phyloP scores from a whole-genome alignment of 768 basidiomycete species.

The Kwoniella botswanensis region DNA sequence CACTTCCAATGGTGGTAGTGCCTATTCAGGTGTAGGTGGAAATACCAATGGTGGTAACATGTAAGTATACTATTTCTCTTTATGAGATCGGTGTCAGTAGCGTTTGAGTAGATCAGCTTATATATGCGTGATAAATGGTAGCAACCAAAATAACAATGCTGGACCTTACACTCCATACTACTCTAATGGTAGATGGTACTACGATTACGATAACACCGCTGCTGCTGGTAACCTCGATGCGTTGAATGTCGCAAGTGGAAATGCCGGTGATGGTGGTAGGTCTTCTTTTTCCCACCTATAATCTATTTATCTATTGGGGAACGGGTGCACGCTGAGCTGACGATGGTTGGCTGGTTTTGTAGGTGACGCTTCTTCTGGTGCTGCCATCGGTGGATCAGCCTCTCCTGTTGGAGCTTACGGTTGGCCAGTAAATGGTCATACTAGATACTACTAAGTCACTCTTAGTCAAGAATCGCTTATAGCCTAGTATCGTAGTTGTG shows the following conservation, averaged over 20 bases:
- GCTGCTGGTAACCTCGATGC: conserved; percentile 34
- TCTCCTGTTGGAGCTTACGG: conserved; percentile 11
- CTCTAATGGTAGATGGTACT: conserved; percentile 12
- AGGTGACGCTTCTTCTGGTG: conserved; percentile 40
- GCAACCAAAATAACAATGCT: conserved; percentile 30
- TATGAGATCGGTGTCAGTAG: not conserved
- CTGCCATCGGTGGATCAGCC: conserved; percentile 36
- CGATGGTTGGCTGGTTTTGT: not conserved
- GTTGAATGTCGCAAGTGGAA: conserved; percentile 33
- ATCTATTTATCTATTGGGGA: no score
- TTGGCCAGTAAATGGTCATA: not conserved
- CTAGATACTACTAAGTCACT: conserved; percentile 23
- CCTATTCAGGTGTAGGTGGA: conserved; percentile 50
- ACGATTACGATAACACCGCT: conserved; percentile 12
- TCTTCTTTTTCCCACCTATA: not conserved
- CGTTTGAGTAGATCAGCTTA: not conserved
- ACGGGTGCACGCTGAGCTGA: no score
- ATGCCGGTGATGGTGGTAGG: conserved; percentile 48
- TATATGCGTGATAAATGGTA: not conserved
- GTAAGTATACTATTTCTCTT: conserved; percentile 28
- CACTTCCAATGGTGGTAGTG: conserved; percentile 37
- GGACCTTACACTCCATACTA: conserved; percentile 17
- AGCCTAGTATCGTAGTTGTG: not conserved
- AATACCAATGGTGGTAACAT: conserved; percentile 44
- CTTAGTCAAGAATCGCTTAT: no score